These are phyloP conservation scores for Chondrus crispus DNA, from an alignment of 23 red algal species.

Conservation along the genomic window DNA sequence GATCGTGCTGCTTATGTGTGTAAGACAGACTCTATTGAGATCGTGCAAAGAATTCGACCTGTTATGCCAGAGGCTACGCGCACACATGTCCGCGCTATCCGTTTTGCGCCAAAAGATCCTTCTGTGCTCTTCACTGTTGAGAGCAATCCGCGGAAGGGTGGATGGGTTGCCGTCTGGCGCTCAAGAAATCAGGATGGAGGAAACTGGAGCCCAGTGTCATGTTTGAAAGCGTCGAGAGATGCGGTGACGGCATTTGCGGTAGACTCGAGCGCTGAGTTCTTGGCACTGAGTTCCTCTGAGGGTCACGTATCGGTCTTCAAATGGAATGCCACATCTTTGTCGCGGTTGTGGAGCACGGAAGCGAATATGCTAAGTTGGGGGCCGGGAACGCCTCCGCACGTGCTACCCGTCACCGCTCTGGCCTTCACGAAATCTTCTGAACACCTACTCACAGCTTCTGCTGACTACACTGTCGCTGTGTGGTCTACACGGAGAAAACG, in stretches of 20 bases:
- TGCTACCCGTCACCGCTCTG: conserved; percentile 48
- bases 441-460: conserved; percentile 43
- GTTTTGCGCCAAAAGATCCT: conserved; percentile 24
- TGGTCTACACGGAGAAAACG: not conserved
- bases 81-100: conserved; percentile 46
- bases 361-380: not conserved
- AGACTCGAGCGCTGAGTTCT: not conserved
- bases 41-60: conserved; percentile 46
- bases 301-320: conserved; percentile 44
- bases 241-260: conserved; percentile 56
- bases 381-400: conserved; percentile 25
- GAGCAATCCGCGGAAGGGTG: conserved; percentile 39
- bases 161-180: conserved; percentile 57
- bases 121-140: conserved; percentile 34
- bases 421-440: conserved; percentile 5
- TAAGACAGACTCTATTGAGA: not conserved
- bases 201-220: conserved; percentile 4
- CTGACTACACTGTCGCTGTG: conserved; percentile 48
- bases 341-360: conserved; percentile 44
- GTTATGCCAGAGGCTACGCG: not conserved
- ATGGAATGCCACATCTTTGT: conserved; percentile 43
- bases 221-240: conserved; percentile 7
- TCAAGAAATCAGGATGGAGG: not conserved
- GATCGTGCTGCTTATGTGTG: conserved; percentile 29
- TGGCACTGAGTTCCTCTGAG: conserved; percentile 41